Conservation (phyloP, 2,329 filamentous ascomycete genomes). For the Colletotrichum navitas region DNA sequence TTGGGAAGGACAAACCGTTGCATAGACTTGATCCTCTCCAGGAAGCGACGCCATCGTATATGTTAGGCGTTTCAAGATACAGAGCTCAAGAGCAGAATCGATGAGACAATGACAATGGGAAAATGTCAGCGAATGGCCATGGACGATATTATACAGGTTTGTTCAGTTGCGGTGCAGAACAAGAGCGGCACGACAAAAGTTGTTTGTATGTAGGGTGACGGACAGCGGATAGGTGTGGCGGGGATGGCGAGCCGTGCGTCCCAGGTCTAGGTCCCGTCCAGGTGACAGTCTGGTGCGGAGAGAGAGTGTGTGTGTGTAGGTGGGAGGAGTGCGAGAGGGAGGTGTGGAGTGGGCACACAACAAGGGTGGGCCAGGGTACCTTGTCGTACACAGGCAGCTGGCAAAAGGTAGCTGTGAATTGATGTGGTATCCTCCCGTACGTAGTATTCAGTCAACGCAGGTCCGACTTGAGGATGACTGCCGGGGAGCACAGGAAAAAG, state of each 20-base stretch:
- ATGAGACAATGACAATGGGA: constrained; percentile 32
- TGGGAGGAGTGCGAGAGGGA: constrained; percentile 4
- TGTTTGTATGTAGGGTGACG: constrained; percentile 14
- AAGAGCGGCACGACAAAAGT: constrained; percentile 30
- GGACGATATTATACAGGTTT: constrained; percentile 20
- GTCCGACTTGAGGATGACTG: constrained; percentile 3
- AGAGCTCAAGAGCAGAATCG: constrained; percentile 18
- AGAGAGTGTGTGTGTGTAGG: background rate
- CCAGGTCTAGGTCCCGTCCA: constrained; percentile 20
- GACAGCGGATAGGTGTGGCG: constrained; percentile 31
- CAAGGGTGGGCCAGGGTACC: constrained; percentile 23
- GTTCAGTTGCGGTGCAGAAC: constrained; percentile 23
- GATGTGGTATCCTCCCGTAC: background rate
- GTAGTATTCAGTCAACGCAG: background rate
- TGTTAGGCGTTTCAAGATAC: constrained; percentile 41
- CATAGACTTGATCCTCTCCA: constrained; percentile 65
- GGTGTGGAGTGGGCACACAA: constrained; percentile 31
- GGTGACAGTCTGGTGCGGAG: constrained; percentile 31
- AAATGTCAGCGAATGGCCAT: constrained; percentile 38
- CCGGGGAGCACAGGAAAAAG: background rate
- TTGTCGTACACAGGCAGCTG: constrained; percentile 11
- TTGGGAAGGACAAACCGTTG: constrained; percentile 61
- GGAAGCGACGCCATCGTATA: constrained; percentile 52
- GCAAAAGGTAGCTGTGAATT: background rate
- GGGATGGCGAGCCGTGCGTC: constrained; percentile 34